A percentile compares a stretch with the other conserved stretches of the same genome.
Evolutionary conservation across 495 filamentous ascomycete genomes (phyloP).

Genomic region (Tirmania nivea): DNA sequence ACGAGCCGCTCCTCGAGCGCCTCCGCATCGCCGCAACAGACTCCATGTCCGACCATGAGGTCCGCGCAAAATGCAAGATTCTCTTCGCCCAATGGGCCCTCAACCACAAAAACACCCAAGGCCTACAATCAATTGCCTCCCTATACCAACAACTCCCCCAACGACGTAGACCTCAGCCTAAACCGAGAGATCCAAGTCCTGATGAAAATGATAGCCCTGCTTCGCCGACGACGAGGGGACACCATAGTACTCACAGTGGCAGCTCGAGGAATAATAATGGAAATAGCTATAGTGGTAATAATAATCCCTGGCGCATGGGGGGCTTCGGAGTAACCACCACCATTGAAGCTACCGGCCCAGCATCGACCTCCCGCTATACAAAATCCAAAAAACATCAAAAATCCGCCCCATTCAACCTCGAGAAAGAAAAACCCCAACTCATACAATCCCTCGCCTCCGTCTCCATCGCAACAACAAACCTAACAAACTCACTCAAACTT

Average conservation of each 20-base stretch:
- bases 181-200: conserved; percentile 2
- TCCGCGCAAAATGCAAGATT: conserved; percentile 64
- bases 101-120: conserved; percentile 58
- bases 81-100: conserved; percentile 76
- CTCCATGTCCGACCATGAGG: conserved; percentile 58
- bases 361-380: conserved; percentile 5
- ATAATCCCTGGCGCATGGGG: conserved; percentile 12
- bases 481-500: conserved; percentile 68
- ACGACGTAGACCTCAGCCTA: conserved; percentile 34
- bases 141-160: conserved; percentile 65
- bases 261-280: conserved; percentile 1
- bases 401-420: conserved; percentile 48
- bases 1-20: conserved; percentile 79
- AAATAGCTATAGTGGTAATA: conserved; percentile 19
- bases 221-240: conserved; percentile 3
- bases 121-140: conserved; percentile 54
- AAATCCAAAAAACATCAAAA: conserved; percentile 24
- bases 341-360: conserved; percentile 26
- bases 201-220: neutral
- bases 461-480: conserved; percentile 71
- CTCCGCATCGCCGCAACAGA: conserved; percentile 74
- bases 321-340: conserved; percentile 25
- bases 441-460: conserved; percentile 63
- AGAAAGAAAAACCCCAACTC: conserved; percentile 69
- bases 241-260: conserved; percentile 1